Conservation (phyloP, 2,329 filamentous ascomycete species). For the Sporothrix inflata region DNA sequence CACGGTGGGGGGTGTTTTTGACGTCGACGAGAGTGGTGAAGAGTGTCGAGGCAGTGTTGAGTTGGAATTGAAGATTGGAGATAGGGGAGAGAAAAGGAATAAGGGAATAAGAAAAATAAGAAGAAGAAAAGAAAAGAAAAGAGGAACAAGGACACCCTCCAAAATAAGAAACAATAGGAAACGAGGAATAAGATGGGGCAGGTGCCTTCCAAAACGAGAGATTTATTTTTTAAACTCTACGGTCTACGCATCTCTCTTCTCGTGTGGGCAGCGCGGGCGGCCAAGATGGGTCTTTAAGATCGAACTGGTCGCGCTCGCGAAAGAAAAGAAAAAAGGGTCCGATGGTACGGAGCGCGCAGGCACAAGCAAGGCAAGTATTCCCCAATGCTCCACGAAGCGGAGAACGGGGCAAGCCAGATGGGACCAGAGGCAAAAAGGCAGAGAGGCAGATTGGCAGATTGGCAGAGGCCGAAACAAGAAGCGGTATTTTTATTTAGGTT, state of each 20-base stretch:
- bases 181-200: not conserved
- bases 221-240: conserved; percentile 7
- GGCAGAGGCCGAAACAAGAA: conserved; percentile 4
- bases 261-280: conserved; percentile 5
- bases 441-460: not conserved
- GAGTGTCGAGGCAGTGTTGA: not conserved
- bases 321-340: not conserved
- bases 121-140: not conserved
- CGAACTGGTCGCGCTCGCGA: not conserved
- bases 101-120: not conserved
- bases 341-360: not conserved
- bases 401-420: conserved; percentile 7
- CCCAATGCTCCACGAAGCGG: conserved; percentile 12
- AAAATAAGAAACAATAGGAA: not conserved
- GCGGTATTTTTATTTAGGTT: not conserved
- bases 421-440: not conserved
- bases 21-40: not conserved
- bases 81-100: not conserved
- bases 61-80: not conserved
- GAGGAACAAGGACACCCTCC: not conserved
- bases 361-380: conserved; percentile 5
- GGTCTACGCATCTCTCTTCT: not conserved
- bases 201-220: conserved; percentile 19
- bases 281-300: conserved; percentile 1
- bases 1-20: conserved; percentile 16